Evolutionary conservation across 2,329 filamentous ascomycete genomes (phyloP).

Genomic region (Cladophialophora chaetospira): DNA sequence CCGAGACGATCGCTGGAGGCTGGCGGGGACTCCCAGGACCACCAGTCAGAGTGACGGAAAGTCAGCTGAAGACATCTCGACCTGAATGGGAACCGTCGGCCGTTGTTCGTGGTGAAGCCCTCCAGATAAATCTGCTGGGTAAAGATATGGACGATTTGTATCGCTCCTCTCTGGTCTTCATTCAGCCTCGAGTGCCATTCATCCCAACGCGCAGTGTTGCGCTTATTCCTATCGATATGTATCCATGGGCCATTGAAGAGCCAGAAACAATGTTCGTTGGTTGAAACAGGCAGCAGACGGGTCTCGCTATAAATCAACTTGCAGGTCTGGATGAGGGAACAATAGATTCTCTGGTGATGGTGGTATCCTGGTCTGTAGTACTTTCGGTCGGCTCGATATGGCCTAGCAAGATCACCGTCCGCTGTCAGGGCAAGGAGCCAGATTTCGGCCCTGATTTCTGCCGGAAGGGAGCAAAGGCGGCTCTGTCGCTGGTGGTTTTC

Average conservation of each 20-base stretch:
- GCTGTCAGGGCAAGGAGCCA: conserved; percentile 44
- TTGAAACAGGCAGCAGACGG: conserved; percentile 37
- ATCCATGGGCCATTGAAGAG: conserved; percentile 32
- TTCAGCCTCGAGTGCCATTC: conserved; percentile 31
- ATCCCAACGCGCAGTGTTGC: conserved; percentile 14
- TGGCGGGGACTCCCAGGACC: conserved; percentile 34
- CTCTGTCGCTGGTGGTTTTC: conserved; percentile 27
- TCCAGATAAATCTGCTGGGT: conserved; percentile 36
- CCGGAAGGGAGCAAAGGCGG: conserved; percentile 47
- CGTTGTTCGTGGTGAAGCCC: conserved; percentile 15
- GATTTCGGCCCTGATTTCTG: conserved; percentile 54
- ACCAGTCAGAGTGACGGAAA: conserved; percentile 38
- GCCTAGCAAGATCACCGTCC: conserved; percentile 27
- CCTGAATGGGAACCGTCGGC: conserved; percentile 13
- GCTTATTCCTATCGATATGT: conserved; percentile 12
- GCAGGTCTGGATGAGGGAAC: conserved; percentile 42
- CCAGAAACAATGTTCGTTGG: conserved; percentile 39
- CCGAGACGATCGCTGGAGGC: conserved; percentile 32
- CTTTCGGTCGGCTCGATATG: conserved; percentile 32
- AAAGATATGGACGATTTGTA: conserved; percentile 35
- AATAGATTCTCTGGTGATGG: conserved; percentile 36
- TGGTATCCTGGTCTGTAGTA: conserved; percentile 39
- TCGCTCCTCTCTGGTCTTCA: conserved; percentile 28
- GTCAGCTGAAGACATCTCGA: conserved; percentile 34
- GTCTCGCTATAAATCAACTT: conserved; percentile 44